Conservation (phyloP, 2,329 filamentous ascomycete species). For the Arthrobotrys pseudoclavata region DNA sequence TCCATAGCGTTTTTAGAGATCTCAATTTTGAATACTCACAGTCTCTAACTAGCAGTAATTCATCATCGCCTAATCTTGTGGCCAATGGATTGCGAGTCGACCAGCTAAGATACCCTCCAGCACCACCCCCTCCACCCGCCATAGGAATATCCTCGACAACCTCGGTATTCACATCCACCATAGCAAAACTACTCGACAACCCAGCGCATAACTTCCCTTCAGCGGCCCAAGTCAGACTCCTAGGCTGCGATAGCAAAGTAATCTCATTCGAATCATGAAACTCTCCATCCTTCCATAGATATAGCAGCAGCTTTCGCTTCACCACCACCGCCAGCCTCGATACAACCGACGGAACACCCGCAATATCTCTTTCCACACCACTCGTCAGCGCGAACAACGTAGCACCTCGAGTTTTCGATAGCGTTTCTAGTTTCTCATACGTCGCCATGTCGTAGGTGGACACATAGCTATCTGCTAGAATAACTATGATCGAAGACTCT, state of each 20-base stretch:
- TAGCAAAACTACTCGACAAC: slow-evolving; percentile 84
- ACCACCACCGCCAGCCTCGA: slow-evolving; percentile 91
- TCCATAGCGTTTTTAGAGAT: neutral
- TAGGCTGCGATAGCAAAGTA: slow-evolving; percentile 83
- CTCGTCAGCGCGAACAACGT: slow-evolving; percentile 92
- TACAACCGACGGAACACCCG: slow-evolving; percentile 91
- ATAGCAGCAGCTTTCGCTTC: slow-evolving; percentile 88
- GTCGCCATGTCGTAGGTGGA: slow-evolving; percentile 90
- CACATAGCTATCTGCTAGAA: slow-evolving; percentile 88
- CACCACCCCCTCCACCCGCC: slow-evolving; percentile 71
- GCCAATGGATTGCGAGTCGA: slow-evolving; percentile 85
- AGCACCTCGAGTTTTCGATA: slow-evolving; percentile 87
- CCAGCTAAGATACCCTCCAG: slow-evolving; percentile 67
- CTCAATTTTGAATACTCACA: slow-evolving; percentile 65
- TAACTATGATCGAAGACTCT: slow-evolving; percentile 90
- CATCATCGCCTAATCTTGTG: slow-evolving; percentile 82
- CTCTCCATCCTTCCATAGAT: slow-evolving; percentile 97
- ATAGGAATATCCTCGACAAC: slow-evolving; percentile 83
- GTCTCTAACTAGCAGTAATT: slow-evolving; percentile 95
- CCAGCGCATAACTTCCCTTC: slow-evolving; percentile 89
- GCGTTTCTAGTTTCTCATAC: slow-evolving; percentile 83
- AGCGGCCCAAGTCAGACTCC: slow-evolving; percentile 90
- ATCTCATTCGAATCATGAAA: slow-evolving; percentile 82
- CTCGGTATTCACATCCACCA: slow-evolving; percentile 84
- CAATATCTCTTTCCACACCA: slow-evolving; percentile 92